These are phyloP conservation scores for Tilletia caries DNA, from an alignment of 1,284 basidiomycete genomes.

Conservation along the genomic window DNA sequence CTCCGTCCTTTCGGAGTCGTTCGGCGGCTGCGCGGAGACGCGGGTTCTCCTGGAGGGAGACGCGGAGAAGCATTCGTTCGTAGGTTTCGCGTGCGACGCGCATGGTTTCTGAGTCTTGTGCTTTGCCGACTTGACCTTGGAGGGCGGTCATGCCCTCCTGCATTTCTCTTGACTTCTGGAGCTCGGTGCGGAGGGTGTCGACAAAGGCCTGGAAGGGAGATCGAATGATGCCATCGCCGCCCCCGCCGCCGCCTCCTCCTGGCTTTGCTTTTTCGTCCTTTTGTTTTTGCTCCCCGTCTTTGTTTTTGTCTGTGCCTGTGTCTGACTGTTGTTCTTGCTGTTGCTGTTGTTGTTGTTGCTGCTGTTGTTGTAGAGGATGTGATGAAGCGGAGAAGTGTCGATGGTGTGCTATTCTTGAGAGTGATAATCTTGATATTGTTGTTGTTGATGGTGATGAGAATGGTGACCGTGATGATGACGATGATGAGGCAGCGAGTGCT, in stretches of 20 bases:
- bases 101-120: constrained; percentile 97
- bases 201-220: constrained; percentile 96
- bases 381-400: no score
- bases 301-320: background rate
- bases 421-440: background rate
- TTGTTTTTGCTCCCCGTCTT: background rate
- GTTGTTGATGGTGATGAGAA: background rate
- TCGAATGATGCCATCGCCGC: constrained; percentile 22
- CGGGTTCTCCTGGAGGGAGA: constrained; percentile 96
- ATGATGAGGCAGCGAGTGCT: background rate
- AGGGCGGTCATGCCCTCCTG: constrained; percentile 96
- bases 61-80: constrained; percentile 86
- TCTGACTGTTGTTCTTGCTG: background rate
- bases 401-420: background rate
- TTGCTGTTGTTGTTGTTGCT: constrained; percentile 1
- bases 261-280: background rate
- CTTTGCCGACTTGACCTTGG: constrained; percentile 92
- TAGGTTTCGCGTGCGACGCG: constrained; percentile 83
- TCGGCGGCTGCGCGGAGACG: constrained; percentile 83
- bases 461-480: background rate
- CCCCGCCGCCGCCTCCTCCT: background rate
- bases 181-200: constrained; percentile 84
- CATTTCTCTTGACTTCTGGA: constrained; percentile 87
- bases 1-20: constrained; percentile 79
- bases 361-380: background rate